These are phyloP conservation scores for Ulvella scutata DNA, from an alignment of 139 green algal species.

Conservation along the genomic window DNA sequence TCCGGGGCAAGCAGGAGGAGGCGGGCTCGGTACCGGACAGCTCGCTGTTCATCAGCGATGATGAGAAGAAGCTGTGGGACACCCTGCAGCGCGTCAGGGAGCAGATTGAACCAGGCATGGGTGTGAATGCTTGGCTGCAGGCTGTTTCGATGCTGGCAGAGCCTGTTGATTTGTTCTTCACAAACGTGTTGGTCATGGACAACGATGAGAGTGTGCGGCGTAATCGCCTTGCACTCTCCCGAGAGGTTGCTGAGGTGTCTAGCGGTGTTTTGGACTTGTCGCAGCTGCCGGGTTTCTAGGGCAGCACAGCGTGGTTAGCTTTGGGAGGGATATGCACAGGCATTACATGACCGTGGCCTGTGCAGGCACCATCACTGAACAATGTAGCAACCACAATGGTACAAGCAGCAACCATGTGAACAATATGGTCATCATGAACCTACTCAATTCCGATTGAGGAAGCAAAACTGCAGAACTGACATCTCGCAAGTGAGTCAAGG, in stretches of 20 bases:
- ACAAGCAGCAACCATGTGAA: neutral
- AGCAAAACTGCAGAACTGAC: too few relatives aligned
- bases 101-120: conserved; percentile 16
- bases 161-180: conserved; percentile 79
- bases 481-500: too few relatives aligned
- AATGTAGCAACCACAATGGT: neutral
- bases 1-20: conserved; percentile 65
- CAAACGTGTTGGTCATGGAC: conserved; percentile 58
- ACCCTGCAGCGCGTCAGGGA: conserved; percentile 6
- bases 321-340: neutral
- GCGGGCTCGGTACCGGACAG: conserved; percentile 13
- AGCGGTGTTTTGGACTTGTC: conserved; percentile 71
- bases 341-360: neutral
- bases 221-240: conserved; percentile 78
- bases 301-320: neutral
- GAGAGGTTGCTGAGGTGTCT: conserved; percentile 56
- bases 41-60: conserved; percentile 24
- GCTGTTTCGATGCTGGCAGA: conserved; percentile 32
- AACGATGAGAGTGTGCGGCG: conserved; percentile 41
- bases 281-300: conserved; percentile 85
- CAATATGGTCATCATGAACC: neutral
- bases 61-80: conserved; percentile 26
- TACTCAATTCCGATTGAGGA: too few relatives aligned
- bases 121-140: conserved; percentile 42
- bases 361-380: neutral